Evolutionary conservation across 169 alveolate genomes (phyloP).

Genomic region (Cryptosporidium sp.): DNA sequence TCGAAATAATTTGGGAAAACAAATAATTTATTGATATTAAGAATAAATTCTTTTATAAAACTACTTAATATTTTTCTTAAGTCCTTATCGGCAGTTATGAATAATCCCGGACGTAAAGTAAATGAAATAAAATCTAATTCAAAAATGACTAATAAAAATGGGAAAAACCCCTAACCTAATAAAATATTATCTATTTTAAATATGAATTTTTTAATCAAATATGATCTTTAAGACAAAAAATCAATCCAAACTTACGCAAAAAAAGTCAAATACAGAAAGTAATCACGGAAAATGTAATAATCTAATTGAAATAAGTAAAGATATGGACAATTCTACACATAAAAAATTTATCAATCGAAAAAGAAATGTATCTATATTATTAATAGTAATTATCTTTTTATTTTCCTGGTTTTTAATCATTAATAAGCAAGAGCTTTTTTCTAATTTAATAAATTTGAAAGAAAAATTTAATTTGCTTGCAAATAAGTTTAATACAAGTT

Average conservation of each 20-base stretch:
- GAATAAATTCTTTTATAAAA: not conserved
- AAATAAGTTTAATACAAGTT: not conserved
- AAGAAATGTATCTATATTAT: not conserved
- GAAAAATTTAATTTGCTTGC: not conserved
- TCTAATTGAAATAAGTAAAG: not conserved
- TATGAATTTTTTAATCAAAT: slow-evolving; percentile 4
- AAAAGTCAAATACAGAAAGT: not conserved
- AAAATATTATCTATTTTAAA: not conserved
- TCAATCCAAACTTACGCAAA: not conserved
- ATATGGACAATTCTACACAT: not conserved
- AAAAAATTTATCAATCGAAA: not conserved
- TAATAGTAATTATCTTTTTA: not conserved
- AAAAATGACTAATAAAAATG: slow-evolving; percentile 2
- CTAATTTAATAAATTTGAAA: not conserved
- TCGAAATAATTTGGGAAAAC: not conserved
- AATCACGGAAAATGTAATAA: not conserved
- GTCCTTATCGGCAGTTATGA: not conserved
- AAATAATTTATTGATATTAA: too few relatives aligned
- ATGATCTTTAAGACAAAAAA: slow-evolving; percentile 18
- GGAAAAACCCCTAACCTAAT: slow-evolving; percentile 7
- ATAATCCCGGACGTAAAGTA: slow-evolving; percentile 20
- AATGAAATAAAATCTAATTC: not conserved
- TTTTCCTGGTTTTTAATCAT: not conserved
- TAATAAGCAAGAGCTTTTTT: not conserved
- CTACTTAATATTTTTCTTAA: not conserved